Evolutionary conservation across 2,329 filamentous ascomycete species (phyloP).

Genomic region (Colletotrichum karsti): DNA sequence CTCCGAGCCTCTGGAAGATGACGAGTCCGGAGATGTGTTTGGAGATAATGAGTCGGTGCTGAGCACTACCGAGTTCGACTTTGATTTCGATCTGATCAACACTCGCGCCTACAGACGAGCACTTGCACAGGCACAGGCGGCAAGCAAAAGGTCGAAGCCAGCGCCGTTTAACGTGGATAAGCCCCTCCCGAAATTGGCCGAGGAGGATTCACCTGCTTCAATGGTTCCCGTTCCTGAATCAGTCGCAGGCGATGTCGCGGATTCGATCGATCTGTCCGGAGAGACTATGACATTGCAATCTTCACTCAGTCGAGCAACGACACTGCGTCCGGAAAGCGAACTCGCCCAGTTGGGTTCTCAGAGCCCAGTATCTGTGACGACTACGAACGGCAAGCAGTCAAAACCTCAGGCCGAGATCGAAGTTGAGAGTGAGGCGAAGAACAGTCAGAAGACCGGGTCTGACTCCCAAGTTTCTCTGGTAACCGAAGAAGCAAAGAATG

Average conservation of each 20-base stretch:
- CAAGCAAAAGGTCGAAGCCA: neutral
- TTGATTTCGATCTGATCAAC: constrained; percentile 24
- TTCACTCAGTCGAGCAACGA: neutral
- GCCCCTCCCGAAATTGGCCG: neutral
- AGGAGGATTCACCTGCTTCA: neutral
- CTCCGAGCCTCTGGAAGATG: neutral
- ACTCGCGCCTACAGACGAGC: constrained; percentile 17
- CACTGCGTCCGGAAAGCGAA: neutral
- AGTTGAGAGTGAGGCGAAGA: too few relatives aligned
- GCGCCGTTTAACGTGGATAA: neutral
- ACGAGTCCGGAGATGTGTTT: neutral
- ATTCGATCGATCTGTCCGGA: neutral
- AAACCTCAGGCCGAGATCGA: neutral
- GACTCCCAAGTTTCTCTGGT: neutral
- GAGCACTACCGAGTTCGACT: constrained; percentile 26
- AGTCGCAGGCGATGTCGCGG: neutral
- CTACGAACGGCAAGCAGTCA: neutral
- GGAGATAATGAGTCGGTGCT: constrained; percentile 21
- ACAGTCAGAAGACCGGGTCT: neutral
- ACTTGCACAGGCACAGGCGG: neutral
- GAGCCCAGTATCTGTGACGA: neutral
- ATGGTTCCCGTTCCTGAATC: neutral
- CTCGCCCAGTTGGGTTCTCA: neutral
- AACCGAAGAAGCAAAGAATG: neutral
- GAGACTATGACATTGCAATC: neutral